Percentiles rank a stretch among this genome's conserved stretches.
These are phyloP conservation scores for Hygrocybe coccinea DNA, from an alignment of 768 basidiomycete genomes.

Conservation along the genomic window DNA sequence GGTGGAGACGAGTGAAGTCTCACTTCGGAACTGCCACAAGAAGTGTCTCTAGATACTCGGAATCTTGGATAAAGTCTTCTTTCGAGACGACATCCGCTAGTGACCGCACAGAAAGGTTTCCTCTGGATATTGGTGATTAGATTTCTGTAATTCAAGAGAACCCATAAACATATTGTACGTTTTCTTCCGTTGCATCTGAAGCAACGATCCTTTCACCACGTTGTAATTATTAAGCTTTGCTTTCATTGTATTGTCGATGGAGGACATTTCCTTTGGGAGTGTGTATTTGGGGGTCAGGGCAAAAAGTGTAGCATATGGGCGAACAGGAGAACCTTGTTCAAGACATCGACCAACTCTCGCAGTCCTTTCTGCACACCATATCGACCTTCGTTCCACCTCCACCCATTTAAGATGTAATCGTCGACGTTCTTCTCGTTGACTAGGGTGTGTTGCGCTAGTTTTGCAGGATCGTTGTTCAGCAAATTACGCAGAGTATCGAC, in stretches of 20 bases:
- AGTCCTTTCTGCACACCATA: conserved; percentile 82
- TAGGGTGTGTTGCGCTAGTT: conserved; percentile 67
- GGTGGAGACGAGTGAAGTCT: conserved; percentile 20
- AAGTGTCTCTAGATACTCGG: conserved; percentile 90
- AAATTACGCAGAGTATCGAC: conserved; percentile 92
- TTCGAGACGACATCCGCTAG: conserved; percentile 79
- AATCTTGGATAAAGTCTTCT: conserved; percentile 79
- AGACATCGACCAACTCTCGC: conserved; percentile 75
- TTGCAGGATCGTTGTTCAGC: conserved; percentile 78
- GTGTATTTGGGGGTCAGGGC: conserved; percentile 4
- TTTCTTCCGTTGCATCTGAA: conserved; percentile 92
- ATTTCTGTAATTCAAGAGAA: conserved; percentile 5
- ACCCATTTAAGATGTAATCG: conserved; percentile 70
- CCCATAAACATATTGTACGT: conserved; percentile 44
- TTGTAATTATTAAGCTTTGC: conserved; percentile 88
- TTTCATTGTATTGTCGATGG: conserved; percentile 93
- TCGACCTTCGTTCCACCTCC: conserved; percentile 93
- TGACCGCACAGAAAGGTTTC: conserved; percentile 89
- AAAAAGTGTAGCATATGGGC: neutral
- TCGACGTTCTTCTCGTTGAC: conserved; percentile 79
- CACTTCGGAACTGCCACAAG: conserved; percentile 94
- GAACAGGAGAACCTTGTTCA: conserved; percentile 64
- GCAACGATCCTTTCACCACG: conserved; percentile 85
- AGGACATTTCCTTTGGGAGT: conserved; percentile 76
- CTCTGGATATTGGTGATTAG: conserved; percentile 42